Evolutionary conservation across 352 stramenopile species (phyloP), one percentile per base, ranked within the genome.

Genomic region (Pythium aristosporum): DNA sequence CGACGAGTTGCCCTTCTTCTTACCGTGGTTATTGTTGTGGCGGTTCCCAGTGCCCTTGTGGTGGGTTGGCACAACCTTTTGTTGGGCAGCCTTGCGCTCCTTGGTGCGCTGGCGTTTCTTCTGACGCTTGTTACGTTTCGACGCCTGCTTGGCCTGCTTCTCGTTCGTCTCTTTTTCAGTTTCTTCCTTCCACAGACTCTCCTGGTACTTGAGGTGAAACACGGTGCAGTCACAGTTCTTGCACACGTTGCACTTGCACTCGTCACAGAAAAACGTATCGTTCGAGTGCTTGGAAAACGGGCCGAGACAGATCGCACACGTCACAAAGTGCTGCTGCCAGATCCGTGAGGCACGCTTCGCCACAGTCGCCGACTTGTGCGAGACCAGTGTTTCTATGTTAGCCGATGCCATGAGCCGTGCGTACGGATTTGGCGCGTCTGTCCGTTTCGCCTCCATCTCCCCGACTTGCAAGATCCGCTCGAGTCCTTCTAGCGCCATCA

Each of bases 221-320:
- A 98, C 84, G 32, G 88, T 95, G 75, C 97, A 99, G 71, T 99
- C 94, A 68, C 97, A 99, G 56, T 92, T 93, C 74, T 85, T 93
- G 72, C 97, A 99, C 11, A 99, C 97, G 60, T 98, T 96, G 68
- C 96, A 99, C 77, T 99, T 98, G 79, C 96, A 99, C 79, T 99
- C 97, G 37, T 87, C 82, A 69, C 97, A 99, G 73, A 98, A 99
- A 61, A 96, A 97, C 47, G 92, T 97, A 71, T 97, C 87, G 51
- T 93, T 88, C 49, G 92, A 94, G 74, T 98, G 89, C 70, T 98
- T 98, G 2, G 94, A 98, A 74, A 98, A 99, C 23, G 92, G 96
- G 13, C 88, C 79, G 25, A 97, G 82, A 76, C 97, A 99, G 39
- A 99, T 97, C 25, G 96, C 96, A 73, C 97, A 99, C 39, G 91